These are phyloP conservation scores for Suaeda aralocaspica DNA, from an alignment of 148 eudicot species.

Conservation along the genomic window DNA sequence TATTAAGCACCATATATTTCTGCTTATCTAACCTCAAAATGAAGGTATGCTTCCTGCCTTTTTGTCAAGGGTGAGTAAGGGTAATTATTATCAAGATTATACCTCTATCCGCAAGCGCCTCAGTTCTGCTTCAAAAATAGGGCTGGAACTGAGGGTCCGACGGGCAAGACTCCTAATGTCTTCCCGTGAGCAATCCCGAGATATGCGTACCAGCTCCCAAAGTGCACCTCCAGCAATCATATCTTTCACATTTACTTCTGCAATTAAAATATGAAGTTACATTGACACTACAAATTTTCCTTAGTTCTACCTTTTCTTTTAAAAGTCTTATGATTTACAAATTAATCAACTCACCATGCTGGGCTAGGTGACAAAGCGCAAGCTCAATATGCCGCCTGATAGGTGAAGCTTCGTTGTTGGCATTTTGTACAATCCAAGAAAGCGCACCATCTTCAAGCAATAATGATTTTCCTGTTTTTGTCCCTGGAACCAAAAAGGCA, in stretches of 20 bases:
- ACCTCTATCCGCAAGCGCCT: slow-evolving; percentile 73
- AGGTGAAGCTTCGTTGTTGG: slow-evolving; percentile 90
- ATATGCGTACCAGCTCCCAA: slow-evolving; percentile 96
- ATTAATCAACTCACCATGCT: slow-evolving; percentile 67
- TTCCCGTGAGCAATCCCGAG: slow-evolving; percentile 93
- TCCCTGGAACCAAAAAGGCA: slow-evolving; percentile 35
- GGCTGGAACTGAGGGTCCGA: slow-evolving; percentile 73
- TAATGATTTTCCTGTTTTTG: slow-evolving; percentile 62
- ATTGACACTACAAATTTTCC: background rate
- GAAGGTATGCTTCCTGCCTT: background rate
- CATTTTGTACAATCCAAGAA: slow-evolving; percentile 94
- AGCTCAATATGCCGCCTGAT: slow-evolving; percentile 96
- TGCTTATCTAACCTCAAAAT: background rate
- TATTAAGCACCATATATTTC: background rate
- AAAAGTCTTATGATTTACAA: too few relatives aligned
- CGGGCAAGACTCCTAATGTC: slow-evolving; percentile 85
- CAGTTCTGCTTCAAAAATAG: slow-evolving; percentile 68
- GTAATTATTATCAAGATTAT: slow-evolving; percentile 14
- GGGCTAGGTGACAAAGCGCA: slow-evolving; percentile 98
- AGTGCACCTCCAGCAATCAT: slow-evolving; percentile 97
- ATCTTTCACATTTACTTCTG: slow-evolving; percentile 89
- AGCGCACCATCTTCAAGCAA: slow-evolving; percentile 91
- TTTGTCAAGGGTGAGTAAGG: background rate
- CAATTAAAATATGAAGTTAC: background rate
- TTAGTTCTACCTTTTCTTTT: background rate